Percentiles rank a stretch among this genome's conserved stretches.
These are phyloP conservation scores for Fusarium sp. DNA, from an alignment of 2,329 filamentous ascomycete species.

Conservation along the genomic window DNA sequence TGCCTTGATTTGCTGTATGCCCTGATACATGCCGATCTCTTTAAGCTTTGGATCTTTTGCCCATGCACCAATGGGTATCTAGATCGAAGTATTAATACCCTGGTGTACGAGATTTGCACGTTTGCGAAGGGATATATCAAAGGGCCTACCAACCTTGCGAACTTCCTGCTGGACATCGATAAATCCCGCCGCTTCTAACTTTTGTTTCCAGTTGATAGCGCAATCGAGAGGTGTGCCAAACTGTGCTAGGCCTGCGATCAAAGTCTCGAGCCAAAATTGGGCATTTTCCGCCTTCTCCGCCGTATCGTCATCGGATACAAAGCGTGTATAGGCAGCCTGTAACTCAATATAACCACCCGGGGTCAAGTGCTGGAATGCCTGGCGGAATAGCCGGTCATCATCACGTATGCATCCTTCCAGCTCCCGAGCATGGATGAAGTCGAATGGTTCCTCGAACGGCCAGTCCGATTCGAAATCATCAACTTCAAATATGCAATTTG, in stretches of 20 bases:
- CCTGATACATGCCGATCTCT: conserved; percentile 25
- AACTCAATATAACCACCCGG: conserved; percentile 21
- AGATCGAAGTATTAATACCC: background rate
- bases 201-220: conserved; percentile 17
- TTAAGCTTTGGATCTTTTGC: conserved; percentile 26
- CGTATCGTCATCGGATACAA: conserved; percentile 19
- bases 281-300: conserved; percentile 16
- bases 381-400: conserved; percentile 8
- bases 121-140: too few relatives aligned
- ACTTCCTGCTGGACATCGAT: conserved; percentile 11
- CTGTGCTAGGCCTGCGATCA: background rate
- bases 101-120: too few relatives aligned
- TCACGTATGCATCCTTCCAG: conserved; percentile 20
- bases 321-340: background rate
- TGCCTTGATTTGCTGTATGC: conserved; percentile 16
- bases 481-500: conserved; percentile 23
- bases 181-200: conserved; percentile 19
- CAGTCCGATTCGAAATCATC: conserved; percentile 24
- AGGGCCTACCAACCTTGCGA: conserved; percentile 15
- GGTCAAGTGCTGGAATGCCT: conserved; percentile 4
- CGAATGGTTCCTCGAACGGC: conserved; percentile 19
- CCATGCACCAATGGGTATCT: conserved; percentile 20
- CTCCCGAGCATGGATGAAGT: conserved; percentile 26
- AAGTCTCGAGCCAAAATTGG: background rate
- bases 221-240: conserved; percentile 24